Evolutionary conservation across 2,329 filamentous ascomycete genomes (phyloP).

Genomic region (Tolypocladium pustulatum): DNA sequence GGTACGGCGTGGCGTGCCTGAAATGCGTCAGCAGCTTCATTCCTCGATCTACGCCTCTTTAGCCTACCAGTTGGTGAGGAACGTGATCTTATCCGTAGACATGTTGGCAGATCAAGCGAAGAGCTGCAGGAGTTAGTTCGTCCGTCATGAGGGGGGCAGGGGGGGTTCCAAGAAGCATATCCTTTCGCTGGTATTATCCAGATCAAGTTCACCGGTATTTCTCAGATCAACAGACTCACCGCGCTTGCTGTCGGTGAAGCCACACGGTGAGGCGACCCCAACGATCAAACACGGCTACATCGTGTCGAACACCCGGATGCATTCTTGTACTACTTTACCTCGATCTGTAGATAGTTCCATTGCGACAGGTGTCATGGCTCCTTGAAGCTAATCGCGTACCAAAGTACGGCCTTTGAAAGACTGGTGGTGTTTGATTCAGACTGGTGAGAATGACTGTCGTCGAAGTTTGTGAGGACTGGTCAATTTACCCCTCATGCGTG

Average conservation of each 20-base stretch:
- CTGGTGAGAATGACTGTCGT: not conserved
- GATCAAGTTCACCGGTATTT: slow-evolving; percentile 80
- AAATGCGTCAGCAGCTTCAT: slow-evolving; percentile 2
- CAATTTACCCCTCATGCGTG: not conserved
- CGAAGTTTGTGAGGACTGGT: not conserved
- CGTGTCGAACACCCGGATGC: slow-evolving; percentile 34
- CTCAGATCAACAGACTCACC: slow-evolving; percentile 44
- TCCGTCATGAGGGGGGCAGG: slow-evolving; percentile 13
- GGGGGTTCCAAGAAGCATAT: slow-evolving; percentile 59
- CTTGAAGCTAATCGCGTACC: slow-evolving; percentile 10
- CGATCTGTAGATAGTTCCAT: slow-evolving; percentile 26
- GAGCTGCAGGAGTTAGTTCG: slow-evolving; percentile 38
- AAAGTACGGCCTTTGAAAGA: not conserved
- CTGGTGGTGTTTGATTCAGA: not conserved
- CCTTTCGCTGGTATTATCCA: slow-evolving; percentile 83
- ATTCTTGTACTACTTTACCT: slow-evolving; percentile 34
- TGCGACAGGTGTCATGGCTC: slow-evolving; percentile 17
- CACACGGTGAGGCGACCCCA: not conserved
- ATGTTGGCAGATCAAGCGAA: slow-evolving; percentile 41
- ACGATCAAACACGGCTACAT: not conserved
- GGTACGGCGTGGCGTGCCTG: slow-evolving; percentile 75
- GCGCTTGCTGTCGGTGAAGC: slow-evolving; percentile 2
- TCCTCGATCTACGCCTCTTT: not conserved
- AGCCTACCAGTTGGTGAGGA: slow-evolving; percentile 69
- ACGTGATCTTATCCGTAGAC: slow-evolving; percentile 78